These are phyloP conservation scores for Zalaria obscura DNA, from an alignment of 2,329 filamentous ascomycete species.

Conservation along the genomic window DNA sequence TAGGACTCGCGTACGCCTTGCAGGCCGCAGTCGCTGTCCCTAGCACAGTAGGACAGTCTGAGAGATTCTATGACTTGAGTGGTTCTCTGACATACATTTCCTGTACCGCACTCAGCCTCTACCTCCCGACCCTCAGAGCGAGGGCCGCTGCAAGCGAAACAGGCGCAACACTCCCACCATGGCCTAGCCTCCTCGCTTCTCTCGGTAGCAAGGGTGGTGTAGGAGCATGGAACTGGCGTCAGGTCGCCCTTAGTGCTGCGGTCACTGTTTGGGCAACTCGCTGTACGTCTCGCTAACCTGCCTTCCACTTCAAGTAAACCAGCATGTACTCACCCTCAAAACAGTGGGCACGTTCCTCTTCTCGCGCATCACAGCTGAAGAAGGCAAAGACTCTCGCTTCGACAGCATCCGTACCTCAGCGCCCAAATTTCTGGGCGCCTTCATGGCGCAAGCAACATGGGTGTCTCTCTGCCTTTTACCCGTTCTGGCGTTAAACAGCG, in stretches of 20 bases:
- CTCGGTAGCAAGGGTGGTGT: slow-evolving; percentile 28
- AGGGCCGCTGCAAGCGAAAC: slow-evolving; percentile 32
- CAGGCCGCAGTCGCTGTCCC: slow-evolving; percentile 49
- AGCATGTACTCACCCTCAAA: no score
- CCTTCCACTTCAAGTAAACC: neutral
- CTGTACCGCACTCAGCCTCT: slow-evolving; percentile 47
- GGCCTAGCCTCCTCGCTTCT: slow-evolving; percentile 33
- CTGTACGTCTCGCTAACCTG: slow-evolving; percentile 24
- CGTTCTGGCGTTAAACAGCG: slow-evolving; percentile 48
- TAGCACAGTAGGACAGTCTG: slow-evolving; percentile 44
- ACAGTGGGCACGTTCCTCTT: slow-evolving; percentile 53
- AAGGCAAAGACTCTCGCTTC: slow-evolving; percentile 46
- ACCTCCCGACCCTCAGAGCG: slow-evolving; percentile 44
- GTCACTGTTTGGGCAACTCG: slow-evolving; percentile 49
- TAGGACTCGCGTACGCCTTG: slow-evolving; percentile 48
- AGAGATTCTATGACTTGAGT: slow-evolving; percentile 55
- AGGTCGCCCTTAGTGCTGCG: slow-evolving; percentile 37
- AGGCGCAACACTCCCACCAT: slow-evolving; percentile 25
- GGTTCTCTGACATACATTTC: slow-evolving; percentile 53
- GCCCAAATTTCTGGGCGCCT: slow-evolving; percentile 39
- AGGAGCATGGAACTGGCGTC: slow-evolving; percentile 46
- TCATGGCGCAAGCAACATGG: slow-evolving; percentile 52
- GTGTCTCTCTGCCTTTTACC: slow-evolving; percentile 53
- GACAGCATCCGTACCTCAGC: slow-evolving; percentile 38
- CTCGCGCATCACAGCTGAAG: slow-evolving; percentile 40